These are phyloP conservation scores for Pterocarpus santalinus DNA, from an alignment of 306 rosid species.

Conservation along the genomic window DNA sequence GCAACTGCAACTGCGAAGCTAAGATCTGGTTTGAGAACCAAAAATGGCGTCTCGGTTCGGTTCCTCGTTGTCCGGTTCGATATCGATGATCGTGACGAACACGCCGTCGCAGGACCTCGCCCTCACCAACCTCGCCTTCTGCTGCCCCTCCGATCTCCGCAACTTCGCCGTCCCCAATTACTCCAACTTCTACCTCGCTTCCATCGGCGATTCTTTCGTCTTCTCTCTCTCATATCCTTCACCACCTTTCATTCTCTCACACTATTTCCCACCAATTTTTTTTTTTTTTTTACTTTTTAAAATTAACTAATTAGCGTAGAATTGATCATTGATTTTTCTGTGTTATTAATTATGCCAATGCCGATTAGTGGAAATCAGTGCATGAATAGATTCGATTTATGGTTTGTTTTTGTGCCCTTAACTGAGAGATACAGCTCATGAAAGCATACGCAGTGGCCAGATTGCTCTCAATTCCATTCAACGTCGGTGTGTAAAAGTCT, in stretches of 20 bases:
- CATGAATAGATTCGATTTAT: slow-evolving; percentile 5
- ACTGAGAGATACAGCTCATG: slow-evolving; percentile 77
- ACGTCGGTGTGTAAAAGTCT: slow-evolving; percentile 83
- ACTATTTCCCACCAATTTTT: neutral
- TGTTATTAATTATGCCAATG: slow-evolving; percentile 22
- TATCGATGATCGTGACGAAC: slow-evolving; percentile 67
- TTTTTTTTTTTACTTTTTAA: neutral
- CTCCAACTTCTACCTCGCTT: slow-evolving; percentile 62
- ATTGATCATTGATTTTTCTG: neutral
- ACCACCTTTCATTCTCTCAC: neutral
- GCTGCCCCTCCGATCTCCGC: slow-evolving; percentile 74
- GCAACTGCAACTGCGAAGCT: slow-evolving; percentile 8
- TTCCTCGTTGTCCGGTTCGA: slow-evolving; percentile 56
- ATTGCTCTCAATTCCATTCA: slow-evolving; percentile 89
- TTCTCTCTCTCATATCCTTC: slow-evolving; percentile 88
- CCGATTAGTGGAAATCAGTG: slow-evolving; percentile 23
- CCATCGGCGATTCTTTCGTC: slow-evolving; percentile 70
- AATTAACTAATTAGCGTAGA: neutral
- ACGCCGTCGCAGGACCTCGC: slow-evolving; percentile 82
- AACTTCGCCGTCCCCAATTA: slow-evolving; percentile 72
- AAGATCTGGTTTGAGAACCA: slow-evolving; percentile 14
- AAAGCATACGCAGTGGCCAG: slow-evolving; percentile 63
- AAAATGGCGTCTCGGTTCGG: slow-evolving; percentile 71
- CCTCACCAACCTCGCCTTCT: slow-evolving; percentile 76
- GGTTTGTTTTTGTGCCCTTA: slow-evolving; percentile 55